Conservation (phyloP, 164 flowering plant species). For the Kalanchoe fedtschenkoi region DNA sequence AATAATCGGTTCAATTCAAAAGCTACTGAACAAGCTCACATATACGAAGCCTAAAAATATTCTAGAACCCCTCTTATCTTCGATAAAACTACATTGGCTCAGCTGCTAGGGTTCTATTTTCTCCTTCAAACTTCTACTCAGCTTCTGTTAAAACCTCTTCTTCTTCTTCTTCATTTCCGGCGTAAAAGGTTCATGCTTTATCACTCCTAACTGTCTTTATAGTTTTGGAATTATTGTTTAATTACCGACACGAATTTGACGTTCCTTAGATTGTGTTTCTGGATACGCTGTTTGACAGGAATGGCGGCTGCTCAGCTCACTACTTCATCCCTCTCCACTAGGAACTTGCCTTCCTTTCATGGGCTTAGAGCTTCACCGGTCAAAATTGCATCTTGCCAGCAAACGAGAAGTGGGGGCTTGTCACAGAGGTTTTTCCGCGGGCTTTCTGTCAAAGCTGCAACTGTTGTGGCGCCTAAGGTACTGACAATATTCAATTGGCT, state of each 20-base stretch:
- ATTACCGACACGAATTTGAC: too few species aligned
- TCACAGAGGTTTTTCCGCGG: constrained; percentile 30
- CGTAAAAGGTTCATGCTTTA: background rate
- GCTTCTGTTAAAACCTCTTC: background rate
- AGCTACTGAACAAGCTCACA: background rate
- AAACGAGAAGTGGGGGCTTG: constrained; percentile 16
- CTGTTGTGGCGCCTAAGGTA: constrained; percentile 86
- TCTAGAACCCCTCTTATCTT: constrained; percentile 4
- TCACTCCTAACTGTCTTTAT: too few species aligned
- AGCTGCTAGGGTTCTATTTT: constrained; percentile 1
- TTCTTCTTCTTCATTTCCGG: background rate
- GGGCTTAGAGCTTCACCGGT: constrained; percentile 29
- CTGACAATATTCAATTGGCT: background rate
- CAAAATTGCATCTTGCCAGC: constrained; percentile 20
- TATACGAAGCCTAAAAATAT: background rate
- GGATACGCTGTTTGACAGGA: too few species aligned
- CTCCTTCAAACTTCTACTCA: background rate
- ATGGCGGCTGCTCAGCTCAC: constrained; percentile 48
- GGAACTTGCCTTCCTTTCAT: constrained; percentile 33
- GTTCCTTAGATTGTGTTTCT: too few species aligned
- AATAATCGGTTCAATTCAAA: background rate
- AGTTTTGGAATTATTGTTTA: too few species aligned
- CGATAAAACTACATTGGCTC: background rate
- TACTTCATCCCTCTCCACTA: constrained; percentile 29
- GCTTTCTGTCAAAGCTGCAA: constrained; percentile 67